Percentiles rank a stretch among this genome's conserved stretches.
These are phyloP conservation scores for Orbilia ellipsospora DNA, from an alignment of 2,329 filamentous ascomycete genomes.

Conservation along the genomic window DNA sequence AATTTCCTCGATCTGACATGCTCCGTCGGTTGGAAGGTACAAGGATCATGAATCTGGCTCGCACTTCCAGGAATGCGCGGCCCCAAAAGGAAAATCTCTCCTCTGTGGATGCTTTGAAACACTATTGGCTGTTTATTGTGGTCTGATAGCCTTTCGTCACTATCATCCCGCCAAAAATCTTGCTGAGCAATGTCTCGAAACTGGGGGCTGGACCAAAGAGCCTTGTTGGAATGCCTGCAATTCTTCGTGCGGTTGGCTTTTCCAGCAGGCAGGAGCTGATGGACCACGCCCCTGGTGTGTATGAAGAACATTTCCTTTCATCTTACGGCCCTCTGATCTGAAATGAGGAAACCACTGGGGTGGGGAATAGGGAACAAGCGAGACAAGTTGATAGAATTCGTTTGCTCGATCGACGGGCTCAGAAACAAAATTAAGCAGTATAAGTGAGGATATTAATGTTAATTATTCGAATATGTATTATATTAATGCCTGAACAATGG, in stretches of 20 bases:
- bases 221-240: conserved; percentile 26
- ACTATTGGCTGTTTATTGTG: no score
- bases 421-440: conserved; percentile 46
- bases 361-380: conserved; percentile 3
- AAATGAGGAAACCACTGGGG: not conserved
- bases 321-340: no score
- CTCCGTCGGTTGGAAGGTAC: conserved; percentile 27
- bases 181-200: conserved; percentile 42
- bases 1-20: conserved; percentile 35
- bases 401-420: conserved; percentile 11
- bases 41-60: conserved; percentile 45
- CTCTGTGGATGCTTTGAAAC: not conserved
- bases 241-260: conserved; percentile 30
- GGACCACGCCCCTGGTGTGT: not conserved
- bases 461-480: conserved; percentile 54
- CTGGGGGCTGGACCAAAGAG: conserved; percentile 33
- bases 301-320: not conserved
- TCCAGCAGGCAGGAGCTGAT: not conserved
- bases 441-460: conserved; percentile 48
- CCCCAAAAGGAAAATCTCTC: conserved; percentile 30
- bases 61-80: conserved; percentile 16
- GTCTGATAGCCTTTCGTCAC: conserved; percentile 5
- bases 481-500: conserved; percentile 23
- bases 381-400: conserved; percentile 10
- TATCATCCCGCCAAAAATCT: conserved; percentile 14